A percentile compares a stretch with the other conserved stretches of the same genome.
Conservation (phyloP, 2,329 filamentous ascomycete species). For the Emergomyces orientalis region DNA sequence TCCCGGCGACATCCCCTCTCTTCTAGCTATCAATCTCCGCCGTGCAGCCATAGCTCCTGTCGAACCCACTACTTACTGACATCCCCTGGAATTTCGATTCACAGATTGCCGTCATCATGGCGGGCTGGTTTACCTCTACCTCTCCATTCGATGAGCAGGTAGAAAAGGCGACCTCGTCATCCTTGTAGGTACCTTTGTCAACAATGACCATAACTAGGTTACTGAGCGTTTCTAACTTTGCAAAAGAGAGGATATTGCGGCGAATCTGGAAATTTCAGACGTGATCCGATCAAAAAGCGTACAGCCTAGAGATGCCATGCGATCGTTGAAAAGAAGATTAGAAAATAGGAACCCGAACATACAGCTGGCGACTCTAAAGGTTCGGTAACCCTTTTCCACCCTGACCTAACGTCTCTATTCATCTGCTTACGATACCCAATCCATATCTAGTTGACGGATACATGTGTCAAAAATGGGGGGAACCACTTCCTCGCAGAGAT, state of each 20-base stretch:
- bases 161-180: slow-evolving; percentile 87
- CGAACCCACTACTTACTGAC: background rate
- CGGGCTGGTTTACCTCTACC: slow-evolving; percentile 92
- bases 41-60: background rate
- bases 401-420: background rate
- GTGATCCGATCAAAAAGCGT: slow-evolving; percentile 95
- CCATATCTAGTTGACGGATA: slow-evolving; percentile 68
- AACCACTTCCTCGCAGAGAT: slow-evolving; percentile 92
- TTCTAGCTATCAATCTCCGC: background rate
- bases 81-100: background rate
- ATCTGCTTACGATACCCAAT: slow-evolving; percentile 6
- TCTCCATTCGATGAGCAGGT: slow-evolving; percentile 94
- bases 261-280: slow-evolving; percentile 97
- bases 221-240: slow-evolving; percentile 11
- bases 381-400: slow-evolving; percentile 30
- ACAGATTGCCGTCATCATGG: slow-evolving; percentile 57
- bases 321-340: slow-evolving; percentile 84
- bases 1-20: background rate
- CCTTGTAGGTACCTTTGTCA: slow-evolving; percentile 54
- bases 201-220: slow-evolving; percentile 9
- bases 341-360: slow-evolving; percentile 97
- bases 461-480: slow-evolving; percentile 96
- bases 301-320: slow-evolving; percentile 96
- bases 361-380: slow-evolving; percentile 87
- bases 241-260: slow-evolving; percentile 80